These are phyloP conservation scores for Populus hybrid DNA, from an alignment of 441 rosid genomes.

Conservation along the genomic window DNA sequence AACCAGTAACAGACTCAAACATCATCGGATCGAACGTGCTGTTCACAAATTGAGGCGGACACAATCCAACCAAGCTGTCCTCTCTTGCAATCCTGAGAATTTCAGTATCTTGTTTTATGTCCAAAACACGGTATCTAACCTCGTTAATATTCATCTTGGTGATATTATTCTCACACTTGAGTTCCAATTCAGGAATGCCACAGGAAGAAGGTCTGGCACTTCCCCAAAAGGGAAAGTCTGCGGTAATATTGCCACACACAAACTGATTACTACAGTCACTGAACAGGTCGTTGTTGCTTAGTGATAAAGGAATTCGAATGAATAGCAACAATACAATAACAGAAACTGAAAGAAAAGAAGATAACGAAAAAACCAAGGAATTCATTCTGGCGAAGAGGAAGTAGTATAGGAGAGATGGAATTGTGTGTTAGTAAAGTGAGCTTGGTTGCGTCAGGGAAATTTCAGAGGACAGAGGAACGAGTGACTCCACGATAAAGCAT, in stretches of 20 bases:
- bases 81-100: conserved; percentile 29
- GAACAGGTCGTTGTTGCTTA: background rate
- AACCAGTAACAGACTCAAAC: conserved; percentile 10
- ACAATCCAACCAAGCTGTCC: conserved; percentile 30
- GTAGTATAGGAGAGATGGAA: background rate
- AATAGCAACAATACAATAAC: background rate
- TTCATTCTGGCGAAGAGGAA: background rate
- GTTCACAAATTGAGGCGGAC: conserved; percentile 13
- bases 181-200: conserved; percentile 36
- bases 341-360: background rate
- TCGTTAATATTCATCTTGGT: conserved; percentile 13
- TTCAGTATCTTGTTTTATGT: background rate
- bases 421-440: background rate
- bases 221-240: conserved; percentile 48
- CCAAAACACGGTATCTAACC: conserved; percentile 29
- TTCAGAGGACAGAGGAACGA: background rate
- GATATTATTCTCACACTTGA: conserved; percentile 13
- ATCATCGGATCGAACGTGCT: conserved; percentile 19
- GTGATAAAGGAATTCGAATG: background rate
- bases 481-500: background rate
- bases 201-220: background rate
- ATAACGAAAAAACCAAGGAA: background rate
- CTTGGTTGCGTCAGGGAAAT: background rate
- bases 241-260: conserved; percentile 31
- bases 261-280: conserved; percentile 1